Evolutionary conservation across 176 grass and related monocot genomes (phyloP).

Genomic region (Oryza glaberrima): DNA sequence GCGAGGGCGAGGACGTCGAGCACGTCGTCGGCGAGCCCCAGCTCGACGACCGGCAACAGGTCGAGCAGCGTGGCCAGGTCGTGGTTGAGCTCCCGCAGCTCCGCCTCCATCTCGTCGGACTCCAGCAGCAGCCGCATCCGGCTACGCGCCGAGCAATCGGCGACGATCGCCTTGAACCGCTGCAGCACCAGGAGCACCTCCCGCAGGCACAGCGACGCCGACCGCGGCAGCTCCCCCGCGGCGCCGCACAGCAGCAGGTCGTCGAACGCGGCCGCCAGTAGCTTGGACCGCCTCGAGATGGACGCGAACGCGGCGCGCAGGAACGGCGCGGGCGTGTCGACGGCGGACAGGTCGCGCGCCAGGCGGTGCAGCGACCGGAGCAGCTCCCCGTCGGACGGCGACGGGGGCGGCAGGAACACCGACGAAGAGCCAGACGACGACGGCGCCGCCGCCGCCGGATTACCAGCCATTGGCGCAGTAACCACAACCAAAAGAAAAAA

Average conservation of each 20-base stretch:
- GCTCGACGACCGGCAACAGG: slow-evolving; percentile 69
- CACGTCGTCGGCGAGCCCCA: slow-evolving; percentile 70
- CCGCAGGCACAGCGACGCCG: slow-evolving; percentile 75
- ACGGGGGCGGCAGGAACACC: slow-evolving; percentile 35
- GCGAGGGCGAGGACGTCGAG: slow-evolving; percentile 64
- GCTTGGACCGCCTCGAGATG: slow-evolving; percentile 59
- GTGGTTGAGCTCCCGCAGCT: slow-evolving; percentile 64
- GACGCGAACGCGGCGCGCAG: slow-evolving; percentile 54
- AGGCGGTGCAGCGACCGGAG: slow-evolving; percentile 69
- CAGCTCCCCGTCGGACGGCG: slow-evolving; percentile 69
- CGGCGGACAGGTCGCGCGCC: slow-evolving; percentile 57
- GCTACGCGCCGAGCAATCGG: slow-evolving; percentile 72
- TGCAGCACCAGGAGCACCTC: slow-evolving; percentile 89
- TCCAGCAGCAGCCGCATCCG: slow-evolving; percentile 73
- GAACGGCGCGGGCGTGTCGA: slow-evolving; percentile 47
- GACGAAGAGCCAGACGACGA: slow-evolving; percentile 33
- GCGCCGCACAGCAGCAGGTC: slow-evolving; percentile 50
- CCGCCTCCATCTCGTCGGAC: slow-evolving; percentile 54
- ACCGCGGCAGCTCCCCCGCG: slow-evolving; percentile 47
- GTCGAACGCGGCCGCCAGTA: slow-evolving; percentile 71
- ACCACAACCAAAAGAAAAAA: not conserved
- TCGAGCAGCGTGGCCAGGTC: slow-evolving; percentile 89
- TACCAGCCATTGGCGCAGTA: slow-evolving; percentile 33
- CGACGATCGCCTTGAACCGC: slow-evolving; percentile 68
- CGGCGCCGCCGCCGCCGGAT: slow-evolving; percentile 18